phyloP scores from a whole-genome alignment of 2,329 filamentous ascomycete genomes.

The Aspergillus neotritici region DNA sequence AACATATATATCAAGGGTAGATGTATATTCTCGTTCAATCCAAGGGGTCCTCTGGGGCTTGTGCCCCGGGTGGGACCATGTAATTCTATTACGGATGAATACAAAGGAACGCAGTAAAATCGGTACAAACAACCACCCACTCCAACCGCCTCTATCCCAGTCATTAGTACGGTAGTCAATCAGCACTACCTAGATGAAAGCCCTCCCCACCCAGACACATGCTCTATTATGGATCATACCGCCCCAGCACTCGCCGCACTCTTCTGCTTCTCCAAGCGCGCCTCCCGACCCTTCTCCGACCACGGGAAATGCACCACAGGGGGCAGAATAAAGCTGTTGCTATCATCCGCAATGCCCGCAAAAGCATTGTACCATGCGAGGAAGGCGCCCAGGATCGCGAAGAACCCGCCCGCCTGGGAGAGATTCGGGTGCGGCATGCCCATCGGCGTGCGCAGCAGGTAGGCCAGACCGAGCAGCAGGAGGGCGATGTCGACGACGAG shows the following conservation, averaged over 20 bases:
- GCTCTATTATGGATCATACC: too few species aligned
- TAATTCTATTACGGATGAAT: too few species aligned
- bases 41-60: neutral
- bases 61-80: too few species aligned
- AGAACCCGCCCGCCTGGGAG: constrained; percentile 64
- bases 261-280: neutral
- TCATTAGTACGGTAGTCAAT: too few species aligned
- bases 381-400: constrained; percentile 69
- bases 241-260: too few species aligned
- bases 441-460: constrained; percentile 48
- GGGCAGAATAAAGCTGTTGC: constrained; percentile 74
- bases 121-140: too few species aligned
- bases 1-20: too few species aligned
- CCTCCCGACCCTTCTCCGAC: constrained; percentile 62
- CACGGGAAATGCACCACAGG: constrained; percentile 89
- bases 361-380: constrained; percentile 80
- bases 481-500: constrained; percentile 68
- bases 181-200: too few species aligned
- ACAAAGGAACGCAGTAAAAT: too few species aligned
- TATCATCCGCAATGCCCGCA: constrained; percentile 64
- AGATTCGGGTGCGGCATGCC: constrained; percentile 41
- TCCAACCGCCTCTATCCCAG: too few species aligned
- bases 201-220: too few species aligned
- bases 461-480: constrained; percentile 60
- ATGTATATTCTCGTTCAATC: constrained; percentile 44